These are phyloP conservation scores for Pythium scleroteichum DNA, from an alignment of 352 stramenopile genomes.

Conservation along the genomic window DNA sequence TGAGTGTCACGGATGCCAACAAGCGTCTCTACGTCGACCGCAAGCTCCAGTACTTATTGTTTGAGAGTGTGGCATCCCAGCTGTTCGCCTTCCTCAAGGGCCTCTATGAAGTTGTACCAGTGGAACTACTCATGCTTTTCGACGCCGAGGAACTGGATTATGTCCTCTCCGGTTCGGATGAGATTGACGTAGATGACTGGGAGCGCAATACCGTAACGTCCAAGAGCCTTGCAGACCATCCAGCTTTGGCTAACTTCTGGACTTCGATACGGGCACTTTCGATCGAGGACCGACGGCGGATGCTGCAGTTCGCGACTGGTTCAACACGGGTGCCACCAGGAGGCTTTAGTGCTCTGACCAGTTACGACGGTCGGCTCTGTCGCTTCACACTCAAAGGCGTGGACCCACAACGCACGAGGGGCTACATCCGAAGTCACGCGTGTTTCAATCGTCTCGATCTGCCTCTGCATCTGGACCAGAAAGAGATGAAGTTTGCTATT, in stretches of 20 bases:
- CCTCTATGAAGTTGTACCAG: conserved; percentile 95
- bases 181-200: conserved; percentile 93
- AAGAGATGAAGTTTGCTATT: conserved; percentile 21
- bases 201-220: conserved; percentile 59
- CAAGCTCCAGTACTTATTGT: conserved; percentile 92
- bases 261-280: conserved; percentile 61
- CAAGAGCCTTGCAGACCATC: conserved; percentile 16
- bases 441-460: conserved; percentile 90
- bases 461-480: conserved; percentile 32
- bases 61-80: conserved; percentile 91
- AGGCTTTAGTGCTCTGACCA: conserved; percentile 27
- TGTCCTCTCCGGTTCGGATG: conserved; percentile 88
- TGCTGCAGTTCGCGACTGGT: conserved; percentile 43
- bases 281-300: conserved; percentile 31
- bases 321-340: conserved; percentile 20
- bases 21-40: conserved; percentile 93
- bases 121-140: conserved; percentile 91
- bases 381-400: conserved; percentile 36
- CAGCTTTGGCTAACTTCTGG: conserved; percentile 27
- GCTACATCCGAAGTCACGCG: conserved; percentile 38
- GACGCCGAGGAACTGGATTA: conserved; percentile 94
- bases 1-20: conserved; percentile 96
- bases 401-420: conserved; percentile 6
- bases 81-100: conserved; percentile 92
- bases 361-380: conserved; percentile 28